Percentiles rank a stretch among this genome's conserved stretches.
These are phyloP conservation scores for Blastocystis sp. DNA, from an alignment of 352 stramenopile species.

Conservation along the genomic window DNA sequence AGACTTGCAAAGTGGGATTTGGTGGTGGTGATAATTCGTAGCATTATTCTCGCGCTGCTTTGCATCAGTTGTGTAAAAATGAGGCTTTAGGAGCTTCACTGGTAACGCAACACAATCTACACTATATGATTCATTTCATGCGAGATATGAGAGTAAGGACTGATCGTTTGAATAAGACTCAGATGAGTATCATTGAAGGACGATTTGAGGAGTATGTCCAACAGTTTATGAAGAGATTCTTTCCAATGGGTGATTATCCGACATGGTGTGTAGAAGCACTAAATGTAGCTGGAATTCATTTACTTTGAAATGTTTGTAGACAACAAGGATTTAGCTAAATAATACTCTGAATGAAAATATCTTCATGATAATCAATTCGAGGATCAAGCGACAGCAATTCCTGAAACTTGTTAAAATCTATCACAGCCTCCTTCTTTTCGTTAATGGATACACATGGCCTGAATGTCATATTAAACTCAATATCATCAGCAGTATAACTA, in stretches of 20 bases:
- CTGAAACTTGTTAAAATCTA: slow-evolving; percentile 54
- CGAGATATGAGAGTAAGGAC: slow-evolving; percentile 72
- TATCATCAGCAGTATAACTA: slow-evolving; percentile 14
- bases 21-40: not conserved
- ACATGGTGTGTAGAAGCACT: slow-evolving; percentile 78
- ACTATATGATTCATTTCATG: slow-evolving; percentile 81
- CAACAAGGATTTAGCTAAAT: slow-evolving; percentile 3
- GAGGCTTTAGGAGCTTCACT: slow-evolving; percentile 77
- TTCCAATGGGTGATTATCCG: slow-evolving; percentile 74
- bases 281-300: slow-evolving; percentile 74
- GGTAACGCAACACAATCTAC: slow-evolving; percentile 80
- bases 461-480: slow-evolving; percentile 54
- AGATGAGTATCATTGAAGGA: slow-evolving; percentile 77
- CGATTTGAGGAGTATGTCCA: slow-evolving; percentile 77
- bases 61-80: slow-evolving; percentile 78
- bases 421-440: slow-evolving; percentile 24
- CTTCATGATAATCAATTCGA: slow-evolving; percentile 9
- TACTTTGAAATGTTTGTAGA: slow-evolving; percentile 24
- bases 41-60: slow-evolving; percentile 76
- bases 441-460: slow-evolving; percentile 10
- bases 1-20: slow-evolving; percentile 73
- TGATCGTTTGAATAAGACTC: not conserved
- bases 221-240: slow-evolving; percentile 79
- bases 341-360: slow-evolving; percentile 55
- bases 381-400: slow-evolving; percentile 6